Conservation (phyloP, 352 stramenopile genomes). For the Phytophthora aleatoria region DNA sequence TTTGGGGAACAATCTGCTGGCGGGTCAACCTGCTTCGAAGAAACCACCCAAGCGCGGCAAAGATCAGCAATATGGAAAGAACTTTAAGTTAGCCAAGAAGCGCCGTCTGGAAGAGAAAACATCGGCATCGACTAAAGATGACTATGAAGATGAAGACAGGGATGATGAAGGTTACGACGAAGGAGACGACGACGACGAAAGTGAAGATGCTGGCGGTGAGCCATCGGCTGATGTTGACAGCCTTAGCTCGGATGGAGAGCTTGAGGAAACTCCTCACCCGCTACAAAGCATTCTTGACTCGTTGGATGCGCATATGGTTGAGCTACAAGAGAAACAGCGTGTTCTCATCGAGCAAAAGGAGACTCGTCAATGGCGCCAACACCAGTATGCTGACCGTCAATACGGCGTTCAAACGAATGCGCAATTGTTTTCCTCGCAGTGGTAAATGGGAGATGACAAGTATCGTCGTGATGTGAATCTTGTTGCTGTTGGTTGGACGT, state of each 20-base stretch:
- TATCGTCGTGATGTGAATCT: constrained; percentile 7
- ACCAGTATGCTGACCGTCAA: constrained; percentile 12
- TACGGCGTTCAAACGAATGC: constrained; percentile 18
- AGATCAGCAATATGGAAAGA: constrained; percentile 42
- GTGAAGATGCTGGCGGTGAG: constrained; percentile 32
- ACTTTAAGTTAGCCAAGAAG: constrained; percentile 35
- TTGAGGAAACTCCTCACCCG: constrained; percentile 21
- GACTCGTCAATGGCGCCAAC: constrained; percentile 46
- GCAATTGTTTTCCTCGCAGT: constrained; percentile 7
- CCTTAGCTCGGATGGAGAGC: constrained; percentile 29
- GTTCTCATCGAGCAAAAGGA: constrained; percentile 58
- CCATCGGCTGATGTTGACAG: constrained; percentile 14
- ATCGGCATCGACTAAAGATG: constrained; percentile 15
- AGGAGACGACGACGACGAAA: constrained; percentile 30
- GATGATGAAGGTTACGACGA: constrained; percentile 23
- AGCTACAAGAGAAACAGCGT: constrained; percentile 51
- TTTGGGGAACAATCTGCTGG: constrained; percentile 6
- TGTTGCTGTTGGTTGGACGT: constrained; percentile 4
- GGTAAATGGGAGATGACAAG: constrained; percentile 1
- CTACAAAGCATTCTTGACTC: constrained; percentile 40
- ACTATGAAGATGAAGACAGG: constrained; percentile 30
- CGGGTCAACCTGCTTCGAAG: constrained; percentile 11
- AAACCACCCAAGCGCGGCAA: constrained; percentile 35
- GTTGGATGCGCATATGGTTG: constrained; percentile 42
- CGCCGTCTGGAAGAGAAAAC: constrained; percentile 22